Evolutionary conservation across 2,329 filamentous ascomycete genomes (phyloP).

Genomic region (Coniochaeta hoffmannii): DNA sequence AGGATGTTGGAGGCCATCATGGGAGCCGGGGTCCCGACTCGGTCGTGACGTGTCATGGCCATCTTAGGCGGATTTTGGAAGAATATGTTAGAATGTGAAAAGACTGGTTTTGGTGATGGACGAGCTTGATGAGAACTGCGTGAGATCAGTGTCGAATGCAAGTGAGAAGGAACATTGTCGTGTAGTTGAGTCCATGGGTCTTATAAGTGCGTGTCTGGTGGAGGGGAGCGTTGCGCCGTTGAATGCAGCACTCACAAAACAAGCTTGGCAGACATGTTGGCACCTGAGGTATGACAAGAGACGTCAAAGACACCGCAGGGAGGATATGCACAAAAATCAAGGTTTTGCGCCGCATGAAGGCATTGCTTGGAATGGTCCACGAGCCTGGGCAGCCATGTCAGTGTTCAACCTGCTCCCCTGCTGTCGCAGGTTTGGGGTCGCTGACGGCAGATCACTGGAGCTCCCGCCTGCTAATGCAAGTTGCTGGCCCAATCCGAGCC

Average conservation of each 20-base stretch:
- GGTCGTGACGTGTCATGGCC: conserved; percentile 4
- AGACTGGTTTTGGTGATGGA: too few relatives aligned
- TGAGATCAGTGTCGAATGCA: neutral
- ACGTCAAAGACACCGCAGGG: neutral
- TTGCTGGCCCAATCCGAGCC: neutral
- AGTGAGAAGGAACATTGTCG: neutral
- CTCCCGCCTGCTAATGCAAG: neutral
- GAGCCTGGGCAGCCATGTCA: neutral
- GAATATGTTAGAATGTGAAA: too few relatives aligned
- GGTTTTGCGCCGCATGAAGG: neutral
- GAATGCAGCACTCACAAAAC: neutral
- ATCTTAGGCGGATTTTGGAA: neutral
- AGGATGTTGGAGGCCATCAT: conserved; percentile 18
- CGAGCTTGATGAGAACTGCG: too few relatives aligned
- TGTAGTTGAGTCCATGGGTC: neutral
- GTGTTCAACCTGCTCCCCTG: neutral
- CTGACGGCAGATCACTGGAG: neutral
- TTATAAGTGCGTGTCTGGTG: too few relatives aligned
- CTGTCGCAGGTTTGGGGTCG: neutral
- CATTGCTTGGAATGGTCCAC: neutral
- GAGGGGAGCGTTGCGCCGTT: too few relatives aligned
- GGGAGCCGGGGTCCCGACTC: conserved; percentile 16
- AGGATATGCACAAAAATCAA: neutral
- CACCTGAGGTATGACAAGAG: too few relatives aligned
- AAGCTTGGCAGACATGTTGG: too few relatives aligned